Conservation (phyloP, 106 monocot genomes). For the Narthecium ossifragum region DNA sequence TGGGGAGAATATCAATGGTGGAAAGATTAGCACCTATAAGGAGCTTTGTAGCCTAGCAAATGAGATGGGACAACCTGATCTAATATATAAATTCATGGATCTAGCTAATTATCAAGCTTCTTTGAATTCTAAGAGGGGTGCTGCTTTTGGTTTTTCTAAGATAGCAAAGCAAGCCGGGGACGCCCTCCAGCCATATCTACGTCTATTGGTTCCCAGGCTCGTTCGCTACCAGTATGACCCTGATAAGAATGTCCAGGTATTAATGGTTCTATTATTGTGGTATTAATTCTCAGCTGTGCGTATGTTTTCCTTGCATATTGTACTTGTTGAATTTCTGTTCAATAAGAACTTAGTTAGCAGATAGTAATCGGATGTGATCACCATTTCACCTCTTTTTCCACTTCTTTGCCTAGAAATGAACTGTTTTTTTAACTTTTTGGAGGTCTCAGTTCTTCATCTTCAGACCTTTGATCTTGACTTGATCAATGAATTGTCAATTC, state of each 20-base stretch:
- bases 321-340: no score
- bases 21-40: slow-evolving; percentile 93
- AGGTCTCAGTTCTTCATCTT: no score
- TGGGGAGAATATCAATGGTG: slow-evolving; percentile 71
- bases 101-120: slow-evolving; percentile 95
- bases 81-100: slow-evolving; percentile 98
- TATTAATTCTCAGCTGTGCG: no score
- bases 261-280: no score
- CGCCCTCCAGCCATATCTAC: slow-evolving; percentile 78
- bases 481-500: no score
- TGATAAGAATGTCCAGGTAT: slow-evolving; percentile 99
- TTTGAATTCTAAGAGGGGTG: slow-evolving; percentile 94
- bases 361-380: no score
- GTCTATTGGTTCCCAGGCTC: slow-evolving; percentile 73
- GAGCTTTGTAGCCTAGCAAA: slow-evolving; percentile 94
- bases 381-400: no score
- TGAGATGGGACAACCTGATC: slow-evolving; percentile 99
- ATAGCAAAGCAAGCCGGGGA: slow-evolving; percentile 99
- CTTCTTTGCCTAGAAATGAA: no score
- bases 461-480: no score
- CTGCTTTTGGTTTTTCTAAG: slow-evolving; percentile 98
- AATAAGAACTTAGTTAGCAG: no score
- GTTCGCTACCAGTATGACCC: slow-evolving; percentile 95
- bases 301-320: no score
- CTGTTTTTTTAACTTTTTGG: no score